These are phyloP conservation scores for Aspergillus novofumigatus DNA, from an alignment of 2,329 filamentous ascomycete species.

Conservation along the genomic window DNA sequence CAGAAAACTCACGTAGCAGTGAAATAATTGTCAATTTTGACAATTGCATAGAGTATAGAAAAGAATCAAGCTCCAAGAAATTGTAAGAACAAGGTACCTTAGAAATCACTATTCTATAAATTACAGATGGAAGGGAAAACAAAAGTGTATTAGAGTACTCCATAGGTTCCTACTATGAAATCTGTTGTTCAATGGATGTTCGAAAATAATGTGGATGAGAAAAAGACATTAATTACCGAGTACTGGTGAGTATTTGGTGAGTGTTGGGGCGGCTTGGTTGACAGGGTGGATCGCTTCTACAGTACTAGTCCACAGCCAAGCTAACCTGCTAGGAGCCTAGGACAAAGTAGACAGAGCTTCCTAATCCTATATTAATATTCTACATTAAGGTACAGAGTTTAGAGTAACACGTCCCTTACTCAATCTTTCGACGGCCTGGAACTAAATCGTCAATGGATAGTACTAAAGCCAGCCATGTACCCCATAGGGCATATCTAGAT, in stretches of 20 bases:
- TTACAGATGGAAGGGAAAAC: neutral
- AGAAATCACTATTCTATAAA: neutral
- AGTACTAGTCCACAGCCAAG: neutral
- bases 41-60: neutral
- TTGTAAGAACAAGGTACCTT: no score
- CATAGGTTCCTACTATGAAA: neutral
- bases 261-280: slow-evolving; percentile 20
- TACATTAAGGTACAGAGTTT: neutral
- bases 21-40: neutral
- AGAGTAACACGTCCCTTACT: neutral
- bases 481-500: neutral
- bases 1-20: neutral
- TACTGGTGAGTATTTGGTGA: slow-evolving; percentile 14
- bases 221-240: slow-evolving; percentile 12
- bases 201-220: slow-evolving; percentile 1
- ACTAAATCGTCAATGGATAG: neutral
- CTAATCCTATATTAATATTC: neutral
- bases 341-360: neutral
- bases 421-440: neutral
- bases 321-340: neutral
- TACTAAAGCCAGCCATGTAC: neutral
- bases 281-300: neutral
- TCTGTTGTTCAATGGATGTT: neutral
- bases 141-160: neutral
- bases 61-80: neutral